Evolutionary conservation across 805 yeast genomes (phyloP).

Genomic region (Ascoidea rubescens): DNA sequence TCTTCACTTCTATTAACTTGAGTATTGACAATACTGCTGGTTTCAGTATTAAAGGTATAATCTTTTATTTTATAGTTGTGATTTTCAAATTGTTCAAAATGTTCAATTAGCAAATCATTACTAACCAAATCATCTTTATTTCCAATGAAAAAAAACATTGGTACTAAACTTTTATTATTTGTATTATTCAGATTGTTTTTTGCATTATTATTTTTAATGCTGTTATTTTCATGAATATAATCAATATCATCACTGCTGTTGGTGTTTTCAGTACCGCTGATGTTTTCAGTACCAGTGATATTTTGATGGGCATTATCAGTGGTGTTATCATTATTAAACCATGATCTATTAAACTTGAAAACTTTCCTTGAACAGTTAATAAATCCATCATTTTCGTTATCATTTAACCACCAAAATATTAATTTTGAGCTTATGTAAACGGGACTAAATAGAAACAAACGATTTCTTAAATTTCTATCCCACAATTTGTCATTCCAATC

Average conservation of each 20-base stretch:
- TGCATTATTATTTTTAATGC: no score
- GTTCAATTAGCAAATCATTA: conserved; percentile 51
- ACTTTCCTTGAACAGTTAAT: conserved; percentile 22
- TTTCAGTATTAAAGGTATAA: conserved; percentile 12
- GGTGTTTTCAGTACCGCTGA: conserved; percentile 15
- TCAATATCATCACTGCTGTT: no score
- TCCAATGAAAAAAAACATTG: conserved; percentile 56
- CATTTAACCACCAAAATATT: conserved; percentile 88
- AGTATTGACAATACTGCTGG: conserved; percentile 16
- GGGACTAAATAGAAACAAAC: conserved; percentile 79
- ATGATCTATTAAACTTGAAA: conserved; percentile 34
- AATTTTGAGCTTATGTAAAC: conserved; percentile 65
- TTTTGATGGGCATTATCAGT: no score
- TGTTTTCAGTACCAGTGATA: no score
- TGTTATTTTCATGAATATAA: no score
- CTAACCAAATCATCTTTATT: conserved; percentile 66
- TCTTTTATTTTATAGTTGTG: conserved; percentile 14
- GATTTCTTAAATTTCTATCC: conserved; percentile 48
- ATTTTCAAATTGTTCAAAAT: conserved; percentile 46
- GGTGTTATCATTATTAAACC: conserved; percentile 31
- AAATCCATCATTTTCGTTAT: conserved; percentile 25
- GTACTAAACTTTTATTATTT: conserved; percentile 30
- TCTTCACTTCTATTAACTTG: conserved; percentile 16
- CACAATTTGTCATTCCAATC: conserved; percentile 79
- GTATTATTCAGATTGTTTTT: conserved; percentile 1